These are phyloP conservation scores for Hymenoscyphus occultus DNA, from an alignment of 2,329 filamentous ascomycete genomes.

Conservation along the genomic window DNA sequence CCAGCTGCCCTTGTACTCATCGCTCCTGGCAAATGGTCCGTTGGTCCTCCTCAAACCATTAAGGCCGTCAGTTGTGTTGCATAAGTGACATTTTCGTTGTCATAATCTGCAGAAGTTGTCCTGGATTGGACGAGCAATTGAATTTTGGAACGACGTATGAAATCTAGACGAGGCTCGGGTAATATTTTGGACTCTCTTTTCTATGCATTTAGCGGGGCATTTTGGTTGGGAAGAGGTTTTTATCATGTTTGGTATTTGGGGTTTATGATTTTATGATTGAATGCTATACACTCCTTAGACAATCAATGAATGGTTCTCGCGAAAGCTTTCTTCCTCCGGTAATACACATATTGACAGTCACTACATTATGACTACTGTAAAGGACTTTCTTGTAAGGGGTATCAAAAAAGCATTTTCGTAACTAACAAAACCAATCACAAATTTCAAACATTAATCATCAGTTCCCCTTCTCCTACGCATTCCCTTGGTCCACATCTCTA, in stretches of 20 bases:
- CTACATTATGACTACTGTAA: too few species aligned
- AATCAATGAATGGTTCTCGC: not conserved
- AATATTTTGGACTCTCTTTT: not conserved
- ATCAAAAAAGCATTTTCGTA: too few species aligned
- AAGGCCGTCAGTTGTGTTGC: slow-evolving; percentile 22
- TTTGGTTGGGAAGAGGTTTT: not conserved
- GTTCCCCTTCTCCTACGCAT: too few species aligned
- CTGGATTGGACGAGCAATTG: not conserved
- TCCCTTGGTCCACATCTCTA: not conserved
- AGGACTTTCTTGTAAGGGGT: too few species aligned
- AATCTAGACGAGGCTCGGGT: not conserved
- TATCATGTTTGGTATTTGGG: not conserved
- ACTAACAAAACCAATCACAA: too few species aligned
- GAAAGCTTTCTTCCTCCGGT: too few species aligned
- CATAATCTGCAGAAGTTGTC: not conserved
- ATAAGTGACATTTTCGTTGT: slow-evolving; percentile 39
- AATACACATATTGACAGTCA: too few species aligned
- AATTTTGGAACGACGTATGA: not conserved
- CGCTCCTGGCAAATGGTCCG: slow-evolving; percentile 24
- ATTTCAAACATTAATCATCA: too few species aligned
- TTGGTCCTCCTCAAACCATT: slow-evolving; percentile 32
- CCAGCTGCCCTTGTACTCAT: slow-evolving; percentile 17
- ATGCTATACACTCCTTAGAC: not conserved
- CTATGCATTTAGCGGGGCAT: not conserved
- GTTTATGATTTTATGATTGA: not conserved